These are phyloP conservation scores for Cercospora sp. DNA, from an alignment of 2,329 filamentous ascomycete species.

Conservation along the genomic window DNA sequence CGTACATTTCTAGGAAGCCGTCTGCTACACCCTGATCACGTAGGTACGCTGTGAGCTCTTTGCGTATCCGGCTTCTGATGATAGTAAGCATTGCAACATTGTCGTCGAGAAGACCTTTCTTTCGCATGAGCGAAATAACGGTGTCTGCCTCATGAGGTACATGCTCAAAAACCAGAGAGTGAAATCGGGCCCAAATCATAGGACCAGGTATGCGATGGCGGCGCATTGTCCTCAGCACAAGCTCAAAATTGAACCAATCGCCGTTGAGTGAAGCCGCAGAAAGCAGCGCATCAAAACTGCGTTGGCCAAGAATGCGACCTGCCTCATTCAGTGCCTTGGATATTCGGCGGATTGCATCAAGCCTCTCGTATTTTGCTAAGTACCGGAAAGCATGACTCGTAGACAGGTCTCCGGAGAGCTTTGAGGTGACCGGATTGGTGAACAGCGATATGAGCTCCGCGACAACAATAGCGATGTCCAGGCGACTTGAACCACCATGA, in stretches of 20 bases:
- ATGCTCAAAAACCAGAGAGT: conserved; percentile 26
- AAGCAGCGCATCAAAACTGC: conserved; percentile 31
- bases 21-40: conserved; percentile 12
- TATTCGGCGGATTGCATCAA: conserved; percentile 25
- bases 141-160: conserved; percentile 14
- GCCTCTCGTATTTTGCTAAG: conserved; percentile 23
- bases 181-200: conserved; percentile 31
- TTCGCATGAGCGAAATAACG: conserved; percentile 29
- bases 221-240: conserved; percentile 31
- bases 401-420: conserved; percentile 25
- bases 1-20: conserved; percentile 27
- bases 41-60: conserved; percentile 26
- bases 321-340: conserved; percentile 22
- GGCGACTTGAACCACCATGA: background rate
- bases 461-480: background rate
- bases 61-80: conserved; percentile 13
- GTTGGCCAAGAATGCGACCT: conserved; percentile 18
- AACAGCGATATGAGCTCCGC: conserved; percentile 25
- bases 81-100: conserved; percentile 16
- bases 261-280: conserved; percentile 24
- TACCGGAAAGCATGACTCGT: conserved; percentile 27
- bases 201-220: conserved; percentile 22
- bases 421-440: conserved; percentile 5
- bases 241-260: conserved; percentile 34
- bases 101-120: conserved; percentile 26